Base-by-base conservation (phyloP, 1,284 basidiomycete species). In the Blastosporella zonata region DNA sequence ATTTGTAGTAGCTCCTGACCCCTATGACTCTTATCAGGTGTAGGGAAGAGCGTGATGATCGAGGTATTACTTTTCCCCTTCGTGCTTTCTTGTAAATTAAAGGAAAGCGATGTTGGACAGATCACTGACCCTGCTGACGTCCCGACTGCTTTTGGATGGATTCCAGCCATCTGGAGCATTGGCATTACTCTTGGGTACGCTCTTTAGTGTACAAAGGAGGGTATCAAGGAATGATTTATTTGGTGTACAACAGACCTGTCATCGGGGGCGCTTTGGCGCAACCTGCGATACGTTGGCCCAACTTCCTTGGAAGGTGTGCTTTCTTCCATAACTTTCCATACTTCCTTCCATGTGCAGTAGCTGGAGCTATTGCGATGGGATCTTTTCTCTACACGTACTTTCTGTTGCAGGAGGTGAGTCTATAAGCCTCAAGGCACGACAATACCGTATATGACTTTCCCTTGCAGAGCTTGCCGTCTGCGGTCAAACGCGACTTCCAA, bases 81-180 rank as follows among this genome's bases (percentile, higher is more conserved):
- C 29, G 3, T 31, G 29, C 6, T 31, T 31, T n/a, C 8, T 31
- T 8, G 6, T 8, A 3, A 31, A 3, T 12, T 10, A 31, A 31
- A 31, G 29, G 8, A 31, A 13, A 8, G 33, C 15, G 15, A 15
- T 23, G n/a, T 28, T 15, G 70, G 53, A 22, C 40, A 63, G 56
- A 53, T 63, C 20, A 76, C 75, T 2, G 75, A 79, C 52, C 63
- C 71, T 1, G 68, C 68, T 1, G 77, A 78, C 51, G 63, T 73
- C 20, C 69, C 74, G 0, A 63, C 69, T 43, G 77, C 73, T 7
- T 75, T 72, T 55, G 66, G 72, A 6, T 71, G 71, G 47, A 61
- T 77, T 51, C 73, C 75, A 6, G 64, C 78, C 20, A 62, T 73
- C 9, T 79, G 75, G 77, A 66, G 68, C 20, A 59, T 67, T n/a